phyloP scores from a whole-genome alignment of 768 basidiomycete genomes.

The Mycena chlorophos region DNA sequence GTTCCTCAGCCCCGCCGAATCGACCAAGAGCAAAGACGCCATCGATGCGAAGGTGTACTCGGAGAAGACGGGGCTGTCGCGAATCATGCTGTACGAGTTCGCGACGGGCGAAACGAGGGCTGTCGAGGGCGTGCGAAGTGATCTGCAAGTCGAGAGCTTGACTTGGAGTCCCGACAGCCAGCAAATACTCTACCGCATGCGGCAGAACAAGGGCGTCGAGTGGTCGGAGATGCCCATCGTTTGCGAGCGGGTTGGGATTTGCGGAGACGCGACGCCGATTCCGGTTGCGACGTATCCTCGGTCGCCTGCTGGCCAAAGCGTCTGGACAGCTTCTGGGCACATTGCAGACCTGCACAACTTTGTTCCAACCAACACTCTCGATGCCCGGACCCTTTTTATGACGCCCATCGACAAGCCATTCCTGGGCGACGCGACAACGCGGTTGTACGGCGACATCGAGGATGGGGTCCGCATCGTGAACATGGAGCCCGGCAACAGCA shows the following conservation, averaged over 20 bases:
- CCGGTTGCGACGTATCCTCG: slow-evolving; percentile 31
- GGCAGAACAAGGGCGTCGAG: slow-evolving; percentile 29
- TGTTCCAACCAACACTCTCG: slow-evolving; percentile 30
- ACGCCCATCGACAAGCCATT: slow-evolving; percentile 19
- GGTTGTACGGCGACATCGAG: slow-evolving; percentile 30
- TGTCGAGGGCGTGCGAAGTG: slow-evolving; percentile 24
- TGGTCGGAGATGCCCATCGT: slow-evolving; percentile 32
- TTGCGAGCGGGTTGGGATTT: slow-evolving; percentile 28
- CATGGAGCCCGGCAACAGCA: slow-evolving; percentile 21
- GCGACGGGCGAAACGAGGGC: slow-evolving; percentile 24
- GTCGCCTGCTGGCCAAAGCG: slow-evolving; percentile 33
- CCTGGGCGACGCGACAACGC: slow-evolving; percentile 12
- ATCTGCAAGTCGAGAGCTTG: slow-evolving; percentile 32
- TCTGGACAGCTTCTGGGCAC: slow-evolving; percentile 32
- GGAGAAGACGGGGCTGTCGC: slow-evolving; percentile 24
- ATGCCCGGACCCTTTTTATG: slow-evolving; percentile 33
- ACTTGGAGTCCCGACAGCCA: slow-evolving; percentile 36
- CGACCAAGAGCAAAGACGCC: slow-evolving; percentile 19
- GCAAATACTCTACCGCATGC: slow-evolving; percentile 33
- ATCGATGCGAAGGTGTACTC: slow-evolving; percentile 32
- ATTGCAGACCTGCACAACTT: slow-evolving; percentile 33
- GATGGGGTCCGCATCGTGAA: slow-evolving; percentile 39
- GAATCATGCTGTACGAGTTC: slow-evolving; percentile 30
- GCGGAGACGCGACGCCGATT: slow-evolving; percentile 14
- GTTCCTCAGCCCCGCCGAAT: slow-evolving; percentile 27